phyloP scores from a whole-genome alignment of 345 rosid species.

The Physaria fendleri region DNA sequence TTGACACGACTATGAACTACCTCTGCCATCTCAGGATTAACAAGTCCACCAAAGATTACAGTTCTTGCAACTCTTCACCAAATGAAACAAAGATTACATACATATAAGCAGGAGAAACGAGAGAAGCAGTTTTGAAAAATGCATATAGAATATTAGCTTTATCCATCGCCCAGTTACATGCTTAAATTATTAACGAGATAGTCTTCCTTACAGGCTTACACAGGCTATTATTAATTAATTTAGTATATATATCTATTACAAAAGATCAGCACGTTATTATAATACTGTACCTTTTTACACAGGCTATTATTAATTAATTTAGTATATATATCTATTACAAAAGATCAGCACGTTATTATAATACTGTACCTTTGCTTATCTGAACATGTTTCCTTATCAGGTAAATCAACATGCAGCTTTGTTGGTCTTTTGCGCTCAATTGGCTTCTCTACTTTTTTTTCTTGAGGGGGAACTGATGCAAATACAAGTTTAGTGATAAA shows the following conservation, averaged over 20 bases:
- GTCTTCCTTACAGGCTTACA: conserved; percentile 8
- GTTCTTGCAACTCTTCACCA: conserved; percentile 80
- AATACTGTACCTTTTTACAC: too few species aligned
- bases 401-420: conserved; percentile 38
- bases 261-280: background rate
- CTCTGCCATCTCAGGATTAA: conserved; percentile 60
- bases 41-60: conserved; percentile 82
- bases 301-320: background rate
- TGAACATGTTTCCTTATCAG: conserved; percentile 68
- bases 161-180: too few species aligned
- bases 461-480: conserved; percentile 27
- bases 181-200: background rate
- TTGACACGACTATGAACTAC: conserved; percentile 54
- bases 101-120: background rate
- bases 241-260: background rate
- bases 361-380: conserved; percentile 85
- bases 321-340: background rate
- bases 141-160: too few species aligned
- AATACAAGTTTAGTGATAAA: background rate
- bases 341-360: background rate
- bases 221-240: background rate
- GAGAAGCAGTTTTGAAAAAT: background rate
- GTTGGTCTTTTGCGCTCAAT: conserved; percentile 42
- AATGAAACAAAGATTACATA: background rate
- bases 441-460: too few species aligned